Base-by-base conservation (phyloP, 2,329 filamentous ascomycete species). In the Pyricularia sp. region DNA sequence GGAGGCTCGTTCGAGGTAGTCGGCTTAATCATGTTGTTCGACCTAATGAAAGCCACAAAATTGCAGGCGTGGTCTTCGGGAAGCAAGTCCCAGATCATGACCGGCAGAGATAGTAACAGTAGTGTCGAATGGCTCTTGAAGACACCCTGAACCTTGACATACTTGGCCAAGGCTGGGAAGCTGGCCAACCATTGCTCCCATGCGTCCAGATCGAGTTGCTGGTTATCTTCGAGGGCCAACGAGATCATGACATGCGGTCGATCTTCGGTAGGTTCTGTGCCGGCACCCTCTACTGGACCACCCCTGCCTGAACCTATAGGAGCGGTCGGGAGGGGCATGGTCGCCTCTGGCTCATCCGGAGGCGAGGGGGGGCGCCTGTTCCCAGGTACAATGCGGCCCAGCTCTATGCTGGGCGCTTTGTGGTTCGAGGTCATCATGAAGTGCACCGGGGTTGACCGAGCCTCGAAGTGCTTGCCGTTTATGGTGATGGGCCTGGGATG, bases 391-490 rank as follows among this genome's bases (percentile, higher is more conserved):
- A 80, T 75, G 28, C 81, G 79, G 6, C 81, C 81, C 50, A 88
- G 76, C 73, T 88, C 85, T 63, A 88, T 88, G 69, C 85, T 87
- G 0, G 84, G 84, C 0, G 84, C 84, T 69, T 81, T 85, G 73
- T 87, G 85, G 69, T 88, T 86, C 23, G 84, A 81, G 2, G 86
- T 88, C 85, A 87, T 87, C 84, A 88, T 88, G 72, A 87, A 87
- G 72, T 88, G 86, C 4, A 88, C 84, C 0, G 86, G 85, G 0
- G 86, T 88, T 2, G 85, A 85, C 58, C 85, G 81, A 50, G 84
- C 83, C 73, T 88, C 85, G 65, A 86, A 86, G 23, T 83, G 81
- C 75, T 83, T 85, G 68, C 86, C 86, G 71, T 88, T 86, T 72
- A 85, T 82, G 69, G 83, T 81, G 71, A 86, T 83, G 25, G 85